These are phyloP conservation scores for Przewalskia tangutica DNA, from an alignment of 257 asterid species.

Conservation along the genomic window DNA sequence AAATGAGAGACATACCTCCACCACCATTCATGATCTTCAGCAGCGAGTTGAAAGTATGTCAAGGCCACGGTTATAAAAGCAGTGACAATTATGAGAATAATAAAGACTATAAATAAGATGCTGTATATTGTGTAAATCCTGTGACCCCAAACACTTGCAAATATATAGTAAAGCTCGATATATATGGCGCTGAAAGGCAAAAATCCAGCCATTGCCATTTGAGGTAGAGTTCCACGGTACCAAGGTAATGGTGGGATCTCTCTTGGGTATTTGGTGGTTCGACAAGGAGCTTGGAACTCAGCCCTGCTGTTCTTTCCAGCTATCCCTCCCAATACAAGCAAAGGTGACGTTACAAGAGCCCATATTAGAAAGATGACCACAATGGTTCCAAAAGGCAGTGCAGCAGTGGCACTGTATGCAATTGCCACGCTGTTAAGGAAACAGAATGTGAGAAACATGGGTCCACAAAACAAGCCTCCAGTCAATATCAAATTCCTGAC, in stretches of 20 bases:
- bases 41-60: constrained; percentile 25
- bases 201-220: constrained; percentile 34
- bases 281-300: constrained; percentile 29
- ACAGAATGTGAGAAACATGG: constrained; percentile 23
- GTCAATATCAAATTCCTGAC: constrained; percentile 23
- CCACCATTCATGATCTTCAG: constrained; percentile 33
- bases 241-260: constrained; percentile 29
- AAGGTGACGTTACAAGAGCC: constrained; percentile 26
- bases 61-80: constrained; percentile 24
- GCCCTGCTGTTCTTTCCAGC: constrained; percentile 26
- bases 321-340: constrained; percentile 25
- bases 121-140: constrained; percentile 22
- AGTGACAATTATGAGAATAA: constrained; percentile 21
- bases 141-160: constrained; percentile 36
- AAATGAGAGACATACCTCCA: constrained; percentile 15
- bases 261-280: constrained; percentile 27
- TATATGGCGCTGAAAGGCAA: constrained; percentile 32
- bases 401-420: constrained; percentile 25
- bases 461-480: constrained; percentile 23
- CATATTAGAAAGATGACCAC: constrained; percentile 26
- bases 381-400: constrained; percentile 27
- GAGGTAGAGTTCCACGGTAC: constrained; percentile 24
- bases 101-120: constrained; percentile 20
- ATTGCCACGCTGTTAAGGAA: constrained; percentile 23
- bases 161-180: constrained; percentile 23